A percentile compares a stretch with the other conserved stretches of the same genome.
phyloP scores from a whole-genome alignment of 1,284 basidiomycete species.

The Phlebopus sp. region DNA sequence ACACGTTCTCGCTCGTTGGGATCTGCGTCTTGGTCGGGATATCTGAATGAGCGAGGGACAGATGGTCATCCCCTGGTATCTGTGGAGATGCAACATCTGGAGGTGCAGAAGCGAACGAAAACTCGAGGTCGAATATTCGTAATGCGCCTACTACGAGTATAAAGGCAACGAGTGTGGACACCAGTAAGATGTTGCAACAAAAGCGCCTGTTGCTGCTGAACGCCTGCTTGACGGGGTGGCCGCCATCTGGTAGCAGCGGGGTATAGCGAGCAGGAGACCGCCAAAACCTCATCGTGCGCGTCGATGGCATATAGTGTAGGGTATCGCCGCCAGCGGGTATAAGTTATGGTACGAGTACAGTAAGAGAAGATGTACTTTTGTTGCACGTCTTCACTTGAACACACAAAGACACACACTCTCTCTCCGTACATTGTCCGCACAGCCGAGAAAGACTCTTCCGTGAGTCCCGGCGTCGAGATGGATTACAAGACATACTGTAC shows the following conservation, averaged over 20 bases:
- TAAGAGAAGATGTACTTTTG: no score
- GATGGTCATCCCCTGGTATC: neutral
- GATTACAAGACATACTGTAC: no score
- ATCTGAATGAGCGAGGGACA: neutral
- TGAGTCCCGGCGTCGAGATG: no score
- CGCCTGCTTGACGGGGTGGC: slow-evolving; percentile 3
- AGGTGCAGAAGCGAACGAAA: slow-evolving; percentile 4
- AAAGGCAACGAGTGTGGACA: slow-evolving; percentile 4
- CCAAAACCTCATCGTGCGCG: slow-evolving; percentile 17
- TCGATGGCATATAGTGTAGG: neutral
- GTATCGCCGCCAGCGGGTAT: slow-evolving; percentile 11
- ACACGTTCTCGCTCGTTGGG: neutral
- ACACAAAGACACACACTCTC: no score
- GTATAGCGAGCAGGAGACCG: slow-evolving; percentile 11
- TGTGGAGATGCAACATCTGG: slow-evolving; percentile 4
- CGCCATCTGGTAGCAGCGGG: slow-evolving; percentile 7
- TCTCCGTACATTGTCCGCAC: no score
- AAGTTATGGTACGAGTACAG: neutral
- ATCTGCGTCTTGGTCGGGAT: slow-evolving; percentile 1
- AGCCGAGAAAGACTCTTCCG: no score
- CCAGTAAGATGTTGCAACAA: slow-evolving; percentile 11
- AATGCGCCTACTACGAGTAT: slow-evolving; percentile 8
- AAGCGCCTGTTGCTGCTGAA: slow-evolving; percentile 7
- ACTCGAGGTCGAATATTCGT: slow-evolving; percentile 11
- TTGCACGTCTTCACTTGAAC: no score